These are phyloP conservation scores for Seiridium cupressi DNA, from an alignment of 2,329 filamentous ascomycete genomes.

Conservation along the genomic window DNA sequence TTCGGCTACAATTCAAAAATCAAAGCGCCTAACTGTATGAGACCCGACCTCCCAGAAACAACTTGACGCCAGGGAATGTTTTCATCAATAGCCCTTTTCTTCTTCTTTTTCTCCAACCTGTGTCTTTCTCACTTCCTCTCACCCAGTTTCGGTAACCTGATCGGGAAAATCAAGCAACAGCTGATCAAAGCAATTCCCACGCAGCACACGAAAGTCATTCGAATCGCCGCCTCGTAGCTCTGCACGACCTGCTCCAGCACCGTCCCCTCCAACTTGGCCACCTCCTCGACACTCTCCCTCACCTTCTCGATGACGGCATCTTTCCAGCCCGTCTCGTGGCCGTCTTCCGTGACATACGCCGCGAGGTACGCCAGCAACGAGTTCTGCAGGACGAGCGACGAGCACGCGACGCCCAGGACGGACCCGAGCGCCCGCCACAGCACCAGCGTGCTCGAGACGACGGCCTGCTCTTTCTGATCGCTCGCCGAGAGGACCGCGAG, in stretches of 20 bases:
- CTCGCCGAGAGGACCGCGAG: slow-evolving; percentile 61
- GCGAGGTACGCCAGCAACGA: slow-evolving; percentile 60
- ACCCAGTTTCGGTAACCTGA: slow-evolving; percentile 54
- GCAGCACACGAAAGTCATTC: slow-evolving; percentile 44
- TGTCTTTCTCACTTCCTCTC: slow-evolving; percentile 31
- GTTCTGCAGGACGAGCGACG: slow-evolving; percentile 73
- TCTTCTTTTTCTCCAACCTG: background rate
- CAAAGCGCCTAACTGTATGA: no score
- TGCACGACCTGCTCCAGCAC: slow-evolving; percentile 52
- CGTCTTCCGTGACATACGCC: slow-evolving; percentile 43
- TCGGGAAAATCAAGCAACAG: slow-evolving; percentile 44
- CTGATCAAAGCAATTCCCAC: slow-evolving; percentile 46
- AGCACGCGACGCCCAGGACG: slow-evolving; percentile 71
- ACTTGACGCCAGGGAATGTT: no score
- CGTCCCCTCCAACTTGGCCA: slow-evolving; percentile 34
- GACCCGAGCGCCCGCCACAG: slow-evolving; percentile 70
- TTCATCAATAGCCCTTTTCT: background rate
- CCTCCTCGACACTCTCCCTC: slow-evolving; percentile 52
- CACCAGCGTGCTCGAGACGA: slow-evolving; percentile 68
- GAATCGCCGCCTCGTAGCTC: slow-evolving; percentile 52
- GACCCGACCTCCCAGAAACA: no score
- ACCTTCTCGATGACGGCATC: slow-evolving; percentile 51
- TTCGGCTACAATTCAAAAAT: no score
- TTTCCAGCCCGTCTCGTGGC: slow-evolving; percentile 49
- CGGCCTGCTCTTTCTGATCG: slow-evolving; percentile 61